Conservation (phyloP, 1,139 yeast species). For the Schwanniomyces etchellsii region DNA sequence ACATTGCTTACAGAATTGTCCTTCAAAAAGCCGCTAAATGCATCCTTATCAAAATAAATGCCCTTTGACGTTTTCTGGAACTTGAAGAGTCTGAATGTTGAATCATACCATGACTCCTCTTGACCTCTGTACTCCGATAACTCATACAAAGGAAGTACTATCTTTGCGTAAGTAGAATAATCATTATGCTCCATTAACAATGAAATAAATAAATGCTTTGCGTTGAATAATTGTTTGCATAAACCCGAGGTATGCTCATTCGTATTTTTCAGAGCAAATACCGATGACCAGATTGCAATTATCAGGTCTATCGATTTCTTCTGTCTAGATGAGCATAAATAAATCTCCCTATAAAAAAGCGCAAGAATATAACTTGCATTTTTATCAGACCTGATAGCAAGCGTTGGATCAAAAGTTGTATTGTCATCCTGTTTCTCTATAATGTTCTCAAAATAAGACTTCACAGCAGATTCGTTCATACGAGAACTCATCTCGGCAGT, state of each 20-base stretch:
- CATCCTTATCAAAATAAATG: conserved; percentile 9
- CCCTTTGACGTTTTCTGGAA: conserved; percentile 7
- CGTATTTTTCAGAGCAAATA: conserved; percentile 7
- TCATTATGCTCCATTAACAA: conserved; percentile 16
- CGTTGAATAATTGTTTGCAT: conserved; percentile 13
- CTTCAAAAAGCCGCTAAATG: conserved; percentile 11
- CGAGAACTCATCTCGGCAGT: too few relatives aligned
- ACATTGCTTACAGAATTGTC: conserved; percentile 6
- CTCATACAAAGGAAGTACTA: conserved; percentile 13
- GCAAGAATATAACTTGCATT: too few relatives aligned
- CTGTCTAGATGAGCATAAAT: too few relatives aligned
- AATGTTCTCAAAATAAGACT: too few relatives aligned
- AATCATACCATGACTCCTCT: conserved; percentile 18
- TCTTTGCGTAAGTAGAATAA: conserved; percentile 14
- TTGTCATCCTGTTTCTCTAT: too few relatives aligned
- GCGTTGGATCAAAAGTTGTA: too few relatives aligned
- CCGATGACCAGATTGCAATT: conserved; percentile 17
- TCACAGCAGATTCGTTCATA: too few relatives aligned
- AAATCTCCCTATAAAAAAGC: too few relatives aligned
- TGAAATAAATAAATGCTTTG: conserved; percentile 15
- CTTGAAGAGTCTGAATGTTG: conserved; percentile 16
- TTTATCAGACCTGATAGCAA: too few relatives aligned
- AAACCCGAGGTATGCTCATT: conserved; percentile 6
- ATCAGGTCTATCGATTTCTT: conserved; percentile 11
- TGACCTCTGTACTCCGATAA: conserved; percentile 1